Evolutionary conservation across 768 basidiomycete species (phyloP).

Genomic region (Podaxis sp.): DNA sequence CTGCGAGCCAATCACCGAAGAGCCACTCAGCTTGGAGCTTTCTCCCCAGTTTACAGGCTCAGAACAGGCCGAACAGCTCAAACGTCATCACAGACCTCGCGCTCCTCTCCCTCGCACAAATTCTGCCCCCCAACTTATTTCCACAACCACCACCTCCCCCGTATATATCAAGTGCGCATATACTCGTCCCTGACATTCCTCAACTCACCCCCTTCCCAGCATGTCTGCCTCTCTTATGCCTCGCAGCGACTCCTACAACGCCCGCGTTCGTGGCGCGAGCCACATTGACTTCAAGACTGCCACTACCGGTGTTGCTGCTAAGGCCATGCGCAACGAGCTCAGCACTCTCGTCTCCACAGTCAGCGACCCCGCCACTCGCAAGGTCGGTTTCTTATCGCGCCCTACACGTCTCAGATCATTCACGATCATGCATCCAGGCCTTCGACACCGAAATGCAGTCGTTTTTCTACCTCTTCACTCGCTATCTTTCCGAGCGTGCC

Average conservation of each 20-base stretch:
- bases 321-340: constrained; percentile 98
- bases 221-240: constrained; percentile 61
- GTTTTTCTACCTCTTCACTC: constrained; percentile 95
- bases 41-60: constrained; percentile 19
- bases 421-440: constrained; percentile 45
- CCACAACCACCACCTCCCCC: constrained; percentile 63
- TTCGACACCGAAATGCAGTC: constrained; percentile 94
- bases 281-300: constrained; percentile 99
- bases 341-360: constrained; percentile 88
- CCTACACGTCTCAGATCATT: constrained; percentile 19
- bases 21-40: constrained; percentile 36
- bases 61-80: constrained; percentile 40
- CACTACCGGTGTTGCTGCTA: constrained; percentile 88
- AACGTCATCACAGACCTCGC: constrained; percentile 66
- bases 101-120: constrained; percentile 41
- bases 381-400: constrained; percentile 47
- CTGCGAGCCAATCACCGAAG: constrained; percentile 53
- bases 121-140: constrained; percentile 62
- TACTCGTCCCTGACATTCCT: constrained; percentile 13
- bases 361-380: constrained; percentile 75
- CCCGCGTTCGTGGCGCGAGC: constrained; percentile 72
- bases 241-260: constrained; percentile 64
- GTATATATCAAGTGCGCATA: constrained; percentile 45
- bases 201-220: constrained; percentile 28
- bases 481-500: constrained; percentile 88